A percentile compares a stretch with the other conserved stretches of the same genome.
Evolutionary conservation across 805 yeast species (phyloP).

Genomic region (Yamadazyma tumulicola): DNA sequence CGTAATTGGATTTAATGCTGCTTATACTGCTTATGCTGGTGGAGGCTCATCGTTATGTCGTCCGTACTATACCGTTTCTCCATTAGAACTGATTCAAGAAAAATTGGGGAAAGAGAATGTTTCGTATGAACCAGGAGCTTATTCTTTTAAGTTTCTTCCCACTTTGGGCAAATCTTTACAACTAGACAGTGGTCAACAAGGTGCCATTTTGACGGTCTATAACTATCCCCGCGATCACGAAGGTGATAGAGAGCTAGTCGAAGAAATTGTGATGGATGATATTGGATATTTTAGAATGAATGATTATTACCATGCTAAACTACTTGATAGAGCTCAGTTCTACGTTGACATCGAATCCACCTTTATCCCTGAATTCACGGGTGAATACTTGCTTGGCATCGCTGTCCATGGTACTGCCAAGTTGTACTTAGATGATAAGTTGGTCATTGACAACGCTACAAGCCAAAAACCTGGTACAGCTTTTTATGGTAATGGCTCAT

Average conservation of each 20-base stretch:
- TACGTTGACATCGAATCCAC: constrained; percentile 43
- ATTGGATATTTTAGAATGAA: constrained; percentile 17
- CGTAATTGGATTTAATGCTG: constrained; percentile 30
- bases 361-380: constrained; percentile 45
- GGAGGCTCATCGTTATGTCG: constrained; percentile 30
- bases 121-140: constrained; percentile 27
- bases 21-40: constrained; percentile 23
- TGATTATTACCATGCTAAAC: constrained; percentile 16
- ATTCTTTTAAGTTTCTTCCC: constrained; percentile 26
- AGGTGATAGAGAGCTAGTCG: constrained; percentile 15
- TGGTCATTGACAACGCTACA: constrained; percentile 53
- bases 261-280: constrained; percentile 15
- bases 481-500: constrained; percentile 48
- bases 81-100: constrained; percentile 16
- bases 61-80: constrained; percentile 24
- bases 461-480: constrained; percentile 46
- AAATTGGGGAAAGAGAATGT: constrained; percentile 14
- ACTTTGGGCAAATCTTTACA: constrained; percentile 18
- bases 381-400: constrained; percentile 49
- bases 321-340: constrained; percentile 21
- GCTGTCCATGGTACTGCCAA: constrained; percentile 52
- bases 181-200: background rate
- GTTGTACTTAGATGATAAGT: constrained; percentile 47
- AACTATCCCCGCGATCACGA: background rate
- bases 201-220: background rate